These are phyloP conservation scores for Eutrema salsugineum DNA, from an alignment of 441 rosid species.

Conservation along the genomic window DNA sequence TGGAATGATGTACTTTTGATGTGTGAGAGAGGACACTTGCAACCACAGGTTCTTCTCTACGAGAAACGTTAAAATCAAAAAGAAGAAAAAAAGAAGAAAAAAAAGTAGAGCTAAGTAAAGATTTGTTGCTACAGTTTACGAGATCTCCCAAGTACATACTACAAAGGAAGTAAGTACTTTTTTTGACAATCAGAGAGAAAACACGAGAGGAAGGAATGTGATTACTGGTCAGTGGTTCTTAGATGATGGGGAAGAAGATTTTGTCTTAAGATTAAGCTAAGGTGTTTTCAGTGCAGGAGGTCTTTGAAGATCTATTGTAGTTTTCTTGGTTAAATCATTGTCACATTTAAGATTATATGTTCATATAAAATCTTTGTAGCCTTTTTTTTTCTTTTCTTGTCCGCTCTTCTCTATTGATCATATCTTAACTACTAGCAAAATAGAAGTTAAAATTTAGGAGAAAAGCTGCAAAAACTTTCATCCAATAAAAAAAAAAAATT, in stretches of 20 bases:
- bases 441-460: neutral
- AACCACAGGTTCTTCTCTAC: conserved; percentile 94
- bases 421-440: neutral
- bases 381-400: neutral
- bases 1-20: conserved; percentile 80
- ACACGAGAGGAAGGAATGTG: neutral
- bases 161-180: conserved; percentile 24
- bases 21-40: conserved; percentile 89
- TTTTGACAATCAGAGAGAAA: conserved; percentile 2
- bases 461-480: neutral
- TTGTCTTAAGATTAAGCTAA: neutral
- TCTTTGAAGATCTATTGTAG: neutral
- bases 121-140: conserved; percentile 1
- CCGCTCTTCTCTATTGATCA: neutral
- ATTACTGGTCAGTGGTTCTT: neutral
- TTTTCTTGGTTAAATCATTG: conserved; percentile 2
- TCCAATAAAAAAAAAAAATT: neutral
- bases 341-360: conserved; percentile 11
- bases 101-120: neutral
- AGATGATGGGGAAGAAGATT: conserved; percentile 18
- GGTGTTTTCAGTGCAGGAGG: conserved; percentile 1
- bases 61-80: conserved; percentile 34
- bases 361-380: conserved; percentile 1
- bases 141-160: conserved; percentile 25
- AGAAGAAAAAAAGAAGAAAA: neutral